Evolutionary conservation across 805 yeast genomes (phyloP), one percentile per base, ranked within the genome.

Genomic region (Starmerella bombi): DNA sequence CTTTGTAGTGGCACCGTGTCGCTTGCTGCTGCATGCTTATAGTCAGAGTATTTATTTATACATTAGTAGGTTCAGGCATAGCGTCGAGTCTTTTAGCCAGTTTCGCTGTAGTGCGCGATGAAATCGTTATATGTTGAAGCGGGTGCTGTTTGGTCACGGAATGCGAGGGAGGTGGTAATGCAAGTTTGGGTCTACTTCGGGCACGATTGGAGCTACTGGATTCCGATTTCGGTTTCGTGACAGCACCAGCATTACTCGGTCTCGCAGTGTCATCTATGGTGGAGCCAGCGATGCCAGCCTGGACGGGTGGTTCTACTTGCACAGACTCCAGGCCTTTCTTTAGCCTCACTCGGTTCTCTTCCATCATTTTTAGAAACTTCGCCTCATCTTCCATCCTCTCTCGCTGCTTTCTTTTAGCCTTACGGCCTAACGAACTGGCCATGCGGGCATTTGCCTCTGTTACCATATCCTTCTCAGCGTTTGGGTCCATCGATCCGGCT

Each of bases 361-460:
- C 10, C 27, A 23, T 7, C 27, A 23, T 23, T 25, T 40, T 27
- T 10, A 4, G 22, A 20, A 45, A 50, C 25, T 75, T 70, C 43
- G 83, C 80, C 54, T 85, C 93, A 37, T 77, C 81, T 34, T 84
- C 62, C 71, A 81, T 69, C 37, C 91, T 64, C 56, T 88, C 97
- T 42, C 96, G 66, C 2, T 78, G 82, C 55, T 86, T 84, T 43
- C 97, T 62, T 43, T 86, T 82, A 0, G 96, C 95, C 59, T 88
- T 88, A 50, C 86, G 85, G 44, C 97, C 98, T 57, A 80, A 84
- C 0, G 96, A 85, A 52, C 84, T 86, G 10, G 93, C 82, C 48
- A 88, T 63, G 50, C 98, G 71, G 1, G 95, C 94, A 36, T 79
- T 71, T 1, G 98, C 98, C 56, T 91, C 98, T n/a, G 83, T 74